Base-by-base conservation (phyloP, 768 basidiomycete genomes). In the Rhizopogon vinicolor region DNA sequence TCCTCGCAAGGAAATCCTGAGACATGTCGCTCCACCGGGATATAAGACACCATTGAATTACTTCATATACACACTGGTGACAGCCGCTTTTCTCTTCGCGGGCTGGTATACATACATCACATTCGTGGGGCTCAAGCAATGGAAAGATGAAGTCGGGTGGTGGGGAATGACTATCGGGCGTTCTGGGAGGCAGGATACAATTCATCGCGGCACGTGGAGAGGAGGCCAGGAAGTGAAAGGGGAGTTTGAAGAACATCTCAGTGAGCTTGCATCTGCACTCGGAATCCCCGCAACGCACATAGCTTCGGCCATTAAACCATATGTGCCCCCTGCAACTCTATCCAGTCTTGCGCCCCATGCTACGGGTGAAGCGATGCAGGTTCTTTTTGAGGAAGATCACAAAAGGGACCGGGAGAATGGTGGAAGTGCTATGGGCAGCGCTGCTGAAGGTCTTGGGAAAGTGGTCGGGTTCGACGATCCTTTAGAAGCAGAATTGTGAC, bases 241-340 rank as follows among this genome's bases (percentile, higher is more conserved):
- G 4, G 74, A 65, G 4, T 73, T 89, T 41, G 85, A 88, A 61
- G 72, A 75, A 4, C 74, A 76, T 37, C 80, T 89, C 52, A 78
- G 81, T 50, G 80, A 76, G 13, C 74, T 90, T 10, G 88, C 87
- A 10, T 69, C 72, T 7, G 82, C 78, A 33, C 72, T 90, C 31
- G 88, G 86, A 1, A 78, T 89, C 62, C 77, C 81, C 0, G 74
- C 83, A 14, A 69, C 72, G 41, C 82, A 86, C 39, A 71, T 90
- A 1, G 86, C 87, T 2, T 75, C 73, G 16, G 88, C 86, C 0
- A 82, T 89, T 46, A 75, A 76, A 58, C 74, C 82, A 31, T 68
- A 83, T 57, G 79, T 87, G 9, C 84, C 86, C 1, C 78, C 80
- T 9, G 83, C 81, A 7, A 84, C 80, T 39, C 65, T 87, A 50